A percentile compares a stretch with the other conserved stretches of the same genome.
These are phyloP conservation scores for Candida parachauliodes DNA, from an alignment of 805 yeast genomes.

Conservation along the genomic window DNA sequence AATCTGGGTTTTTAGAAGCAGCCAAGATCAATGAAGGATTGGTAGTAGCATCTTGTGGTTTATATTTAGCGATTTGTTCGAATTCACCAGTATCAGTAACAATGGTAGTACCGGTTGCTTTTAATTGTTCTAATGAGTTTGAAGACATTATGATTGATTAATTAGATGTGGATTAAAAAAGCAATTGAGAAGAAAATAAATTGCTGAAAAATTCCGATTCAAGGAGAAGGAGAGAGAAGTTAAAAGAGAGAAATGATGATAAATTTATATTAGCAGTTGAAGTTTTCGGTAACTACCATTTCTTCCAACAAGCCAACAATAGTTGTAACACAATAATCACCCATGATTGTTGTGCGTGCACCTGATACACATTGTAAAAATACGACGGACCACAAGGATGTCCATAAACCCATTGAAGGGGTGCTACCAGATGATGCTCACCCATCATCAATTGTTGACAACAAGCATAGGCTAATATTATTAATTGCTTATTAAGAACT, in stretches of 20 bases:
- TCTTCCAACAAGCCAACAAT: too few species aligned
- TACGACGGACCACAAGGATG: too few species aligned
- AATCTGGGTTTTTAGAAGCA: slow-evolving; percentile 86
- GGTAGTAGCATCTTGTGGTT: slow-evolving; percentile 99
- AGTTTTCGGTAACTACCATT: too few species aligned
- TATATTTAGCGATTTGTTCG: slow-evolving; percentile 94
- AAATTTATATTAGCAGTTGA: too few species aligned
- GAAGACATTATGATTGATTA: slow-evolving; percentile 21
- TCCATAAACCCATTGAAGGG: too few species aligned
- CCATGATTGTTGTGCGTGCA: too few species aligned
- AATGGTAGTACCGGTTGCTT: slow-evolving; percentile 92
- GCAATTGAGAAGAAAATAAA: not conserved
- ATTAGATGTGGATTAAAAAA: not conserved
- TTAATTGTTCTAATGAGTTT: slow-evolving; percentile 85
- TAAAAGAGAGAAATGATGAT: not conserved
- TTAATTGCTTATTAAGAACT: too few species aligned
- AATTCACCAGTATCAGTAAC: slow-evolving; percentile 99
- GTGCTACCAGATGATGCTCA: too few species aligned
- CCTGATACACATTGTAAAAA: too few species aligned
- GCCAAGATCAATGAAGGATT: slow-evolving; percentile 97
- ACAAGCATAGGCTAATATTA: too few species aligned
- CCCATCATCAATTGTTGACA: too few species aligned
- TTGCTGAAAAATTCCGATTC: not conserved
- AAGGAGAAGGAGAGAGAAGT: not conserved
- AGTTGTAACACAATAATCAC: too few species aligned